phyloP scores from a whole-genome alignment of 2,329 filamentous ascomycete genomes.

The Penicillium vulpinum region DNA sequence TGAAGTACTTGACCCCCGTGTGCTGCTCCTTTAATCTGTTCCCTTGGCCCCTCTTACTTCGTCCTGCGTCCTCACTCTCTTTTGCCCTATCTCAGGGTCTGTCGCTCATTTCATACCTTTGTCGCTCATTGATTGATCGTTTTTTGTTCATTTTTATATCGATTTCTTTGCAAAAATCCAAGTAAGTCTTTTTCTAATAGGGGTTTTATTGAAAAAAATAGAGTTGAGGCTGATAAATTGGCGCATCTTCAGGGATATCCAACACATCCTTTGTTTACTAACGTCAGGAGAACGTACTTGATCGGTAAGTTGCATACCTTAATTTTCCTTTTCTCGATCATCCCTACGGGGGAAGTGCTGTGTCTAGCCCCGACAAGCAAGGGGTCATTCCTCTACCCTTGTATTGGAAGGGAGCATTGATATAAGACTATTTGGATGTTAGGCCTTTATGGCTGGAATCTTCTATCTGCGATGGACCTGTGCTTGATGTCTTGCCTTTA shows the following conservation, averaged over 20 bases:
- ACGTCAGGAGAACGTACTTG: conserved; percentile 21
- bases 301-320: conserved; percentile 21
- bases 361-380: conserved; percentile 15
- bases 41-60: conserved; percentile 5
- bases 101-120: conserved; percentile 11
- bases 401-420: conserved; percentile 13
- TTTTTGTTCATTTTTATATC: neutral
- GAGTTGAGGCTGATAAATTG: conserved; percentile 6
- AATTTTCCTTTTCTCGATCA: conserved; percentile 2
- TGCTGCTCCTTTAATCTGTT: conserved; percentile 3
- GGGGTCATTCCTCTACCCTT: conserved; percentile 18
- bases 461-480: conserved; percentile 5
- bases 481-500: conserved; percentile 5
- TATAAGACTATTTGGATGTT: conserved; percentile 15
- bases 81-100: conserved; percentile 15
- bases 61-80: neutral
- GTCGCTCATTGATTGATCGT: conserved; percentile 10
- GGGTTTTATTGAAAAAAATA: neutral
- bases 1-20: conserved; percentile 22
- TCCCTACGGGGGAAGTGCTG: conserved; percentile 6
- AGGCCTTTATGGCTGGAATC: conserved; percentile 7
- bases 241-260: neutral
- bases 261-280: conserved; percentile 19
- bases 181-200: neutral
- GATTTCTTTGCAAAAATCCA: neutral